Percentiles rank a stretch among this genome's conserved stretches.
Conservation (phyloP, 371 early-diverging fungal genomes). For the Mucor mucedo region DNA sequence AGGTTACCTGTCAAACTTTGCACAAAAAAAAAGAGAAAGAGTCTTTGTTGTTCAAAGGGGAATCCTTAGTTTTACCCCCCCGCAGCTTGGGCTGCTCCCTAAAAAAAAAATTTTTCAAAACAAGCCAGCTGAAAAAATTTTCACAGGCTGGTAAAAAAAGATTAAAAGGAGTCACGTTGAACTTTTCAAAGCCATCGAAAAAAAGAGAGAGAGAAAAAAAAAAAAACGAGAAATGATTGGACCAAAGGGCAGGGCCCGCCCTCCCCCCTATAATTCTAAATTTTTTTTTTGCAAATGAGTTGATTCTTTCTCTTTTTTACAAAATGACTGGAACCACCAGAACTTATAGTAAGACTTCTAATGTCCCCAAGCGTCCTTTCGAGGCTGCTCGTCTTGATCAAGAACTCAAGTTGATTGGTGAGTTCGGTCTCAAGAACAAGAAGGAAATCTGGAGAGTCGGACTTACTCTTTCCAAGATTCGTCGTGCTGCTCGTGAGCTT, state of each 20-base stretch:
- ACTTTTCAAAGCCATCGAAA: constrained; percentile 13
- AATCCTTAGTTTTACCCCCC: constrained; percentile 9
- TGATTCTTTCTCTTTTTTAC: constrained; percentile 31
- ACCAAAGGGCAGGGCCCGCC: too few species aligned
- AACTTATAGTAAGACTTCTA: constrained; percentile 91
- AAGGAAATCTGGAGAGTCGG: constrained; percentile 99
- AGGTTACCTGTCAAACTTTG: constrained; percentile 42
- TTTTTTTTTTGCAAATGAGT: not conserved
- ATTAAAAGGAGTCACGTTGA: constrained; percentile 11
- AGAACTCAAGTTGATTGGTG: constrained; percentile 98
- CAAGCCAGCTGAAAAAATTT: constrained; percentile 2
- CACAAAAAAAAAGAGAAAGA: constrained; percentile 42
- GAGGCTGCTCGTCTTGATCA: constrained; percentile 98
- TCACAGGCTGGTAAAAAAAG: not conserved
- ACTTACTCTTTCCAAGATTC: constrained; percentile 97
- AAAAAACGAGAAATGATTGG: too few species aligned
- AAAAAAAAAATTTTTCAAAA: constrained; percentile 15
- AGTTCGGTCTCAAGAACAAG: constrained; percentile 99
- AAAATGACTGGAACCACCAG: constrained; percentile 55
- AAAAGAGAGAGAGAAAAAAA: not conserved
- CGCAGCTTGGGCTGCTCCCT: not conserved
- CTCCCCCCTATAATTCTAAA: constrained; percentile 2
- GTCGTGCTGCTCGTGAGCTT: constrained; percentile 99
- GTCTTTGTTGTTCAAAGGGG: constrained; percentile 13
- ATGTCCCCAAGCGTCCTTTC: constrained; percentile 99